Evolutionary conservation across 306 rosid genomes (phyloP).

Genomic region (Cucurbita moschata): DNA sequence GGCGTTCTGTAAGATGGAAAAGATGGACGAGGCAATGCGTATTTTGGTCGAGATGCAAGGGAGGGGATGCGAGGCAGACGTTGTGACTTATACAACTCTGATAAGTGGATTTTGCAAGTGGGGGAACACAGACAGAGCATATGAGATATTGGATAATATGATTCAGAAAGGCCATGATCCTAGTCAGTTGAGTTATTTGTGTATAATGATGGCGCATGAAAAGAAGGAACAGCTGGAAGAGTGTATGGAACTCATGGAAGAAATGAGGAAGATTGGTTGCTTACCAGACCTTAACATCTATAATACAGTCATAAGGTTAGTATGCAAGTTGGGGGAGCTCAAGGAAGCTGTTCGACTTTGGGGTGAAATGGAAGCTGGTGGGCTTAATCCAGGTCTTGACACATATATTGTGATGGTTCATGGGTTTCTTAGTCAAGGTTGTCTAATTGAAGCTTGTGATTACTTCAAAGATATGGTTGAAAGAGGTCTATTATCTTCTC

Average conservation of each 20-base stretch:
- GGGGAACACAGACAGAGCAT: conserved; percentile 58
- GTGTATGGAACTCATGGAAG: conserved; percentile 51
- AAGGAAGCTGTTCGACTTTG: conserved; percentile 57
- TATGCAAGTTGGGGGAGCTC: conserved; percentile 66
- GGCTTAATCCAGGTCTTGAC: conserved; percentile 47
- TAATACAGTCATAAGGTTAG: conserved; percentile 57
- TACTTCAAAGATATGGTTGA: conserved; percentile 68
- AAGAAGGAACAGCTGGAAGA: conserved; percentile 80
- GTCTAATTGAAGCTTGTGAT: conserved; percentile 63
- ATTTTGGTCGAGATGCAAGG: conserved; percentile 60
- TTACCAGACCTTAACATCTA: conserved; percentile 49
- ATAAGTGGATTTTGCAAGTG: conserved; percentile 71
- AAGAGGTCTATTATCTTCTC: conserved; percentile 49
- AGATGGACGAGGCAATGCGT: conserved; percentile 67
- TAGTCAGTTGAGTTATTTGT: conserved; percentile 47
- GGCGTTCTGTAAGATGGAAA: conserved; percentile 51
- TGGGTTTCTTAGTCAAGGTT: conserved; percentile 58
- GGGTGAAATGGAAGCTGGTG: conserved; percentile 57
- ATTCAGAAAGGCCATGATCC: conserved; percentile 48
- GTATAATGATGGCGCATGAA: conserved; percentile 62
- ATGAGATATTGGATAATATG: conserved; percentile 68
- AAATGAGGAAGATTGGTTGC: conserved; percentile 67
- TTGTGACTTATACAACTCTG: conserved; percentile 55
- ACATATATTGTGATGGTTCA: conserved; percentile 70
- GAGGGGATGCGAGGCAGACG: conserved; percentile 54